Evolutionary conservation across 169 alveolate genomes (phyloP).

Genomic region (Cardiosporidium cionae): DNA sequence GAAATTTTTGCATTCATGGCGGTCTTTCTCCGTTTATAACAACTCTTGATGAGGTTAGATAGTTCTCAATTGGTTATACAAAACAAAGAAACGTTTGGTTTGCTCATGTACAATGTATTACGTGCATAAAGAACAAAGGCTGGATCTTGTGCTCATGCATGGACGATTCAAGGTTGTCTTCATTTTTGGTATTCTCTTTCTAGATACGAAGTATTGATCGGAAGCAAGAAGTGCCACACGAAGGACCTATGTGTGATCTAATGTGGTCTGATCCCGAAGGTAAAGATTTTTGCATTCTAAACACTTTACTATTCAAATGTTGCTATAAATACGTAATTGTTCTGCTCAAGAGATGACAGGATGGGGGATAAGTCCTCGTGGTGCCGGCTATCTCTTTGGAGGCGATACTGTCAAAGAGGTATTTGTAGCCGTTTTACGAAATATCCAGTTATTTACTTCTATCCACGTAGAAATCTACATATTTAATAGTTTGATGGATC

Average conservation of each 20-base stretch:
- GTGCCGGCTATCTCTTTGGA: constrained; percentile 97
- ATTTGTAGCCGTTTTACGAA: neutral
- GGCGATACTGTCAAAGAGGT: constrained; percentile 72
- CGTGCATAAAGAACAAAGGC: no score
- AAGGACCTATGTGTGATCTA: constrained; percentile 97
- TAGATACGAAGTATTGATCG: constrained; percentile 66
- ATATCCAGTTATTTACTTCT: neutral
- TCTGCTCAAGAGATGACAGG: constrained; percentile 50
- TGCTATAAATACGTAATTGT: neutral
- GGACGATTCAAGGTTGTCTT: no score
- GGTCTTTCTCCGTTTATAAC: constrained; percentile 94
- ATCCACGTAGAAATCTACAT: neutral
- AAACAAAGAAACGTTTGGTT: no score
- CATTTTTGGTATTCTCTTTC: no score
- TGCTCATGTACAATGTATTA: no score
- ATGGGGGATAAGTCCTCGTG: constrained; percentile 92
- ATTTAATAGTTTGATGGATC: neutral
- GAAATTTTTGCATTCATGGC: constrained; percentile 94
- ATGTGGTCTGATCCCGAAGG: constrained; percentile 97
- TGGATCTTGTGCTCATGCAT: no score
- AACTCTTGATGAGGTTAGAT: constrained; percentile 82
- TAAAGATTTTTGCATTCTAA: constrained; percentile 52
- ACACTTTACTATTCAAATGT: neutral
- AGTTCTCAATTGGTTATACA: no score
- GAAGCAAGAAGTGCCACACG: constrained; percentile 88